Base-by-base conservation (phyloP, 352 stramenopile species). In the Phytopythium vexans region DNA sequence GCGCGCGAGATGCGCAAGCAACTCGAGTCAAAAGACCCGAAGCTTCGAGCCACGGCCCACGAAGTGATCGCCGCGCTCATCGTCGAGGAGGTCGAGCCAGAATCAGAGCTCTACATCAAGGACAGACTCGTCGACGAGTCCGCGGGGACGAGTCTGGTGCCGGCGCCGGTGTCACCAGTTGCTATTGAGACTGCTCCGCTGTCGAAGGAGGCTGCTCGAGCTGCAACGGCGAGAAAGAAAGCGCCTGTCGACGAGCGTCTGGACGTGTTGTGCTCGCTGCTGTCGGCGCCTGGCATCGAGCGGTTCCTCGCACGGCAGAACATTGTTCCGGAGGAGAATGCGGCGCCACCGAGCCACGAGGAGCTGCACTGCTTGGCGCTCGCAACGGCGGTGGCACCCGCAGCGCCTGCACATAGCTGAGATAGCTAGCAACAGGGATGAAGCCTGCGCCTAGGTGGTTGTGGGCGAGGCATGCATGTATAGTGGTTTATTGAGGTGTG, bases 201-300 rank as follows among this genome's bases (percentile, higher is more conserved):
- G 44, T 45, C 33, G 11, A 50, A 21, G 37, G 34, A 45, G 41
- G 41, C 48, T 45, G 37, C 15, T 39, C 21, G 21, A 27, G 21
- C 21, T 27, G 21, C 21, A 2, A 27, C 21, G 21, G 21, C 21
- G 21, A 27, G 21, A 27, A 27, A 55, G 21, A 42, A 56, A 21
- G 64, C 49, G 35, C 60, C 70, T 40, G 65, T 56, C 35, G 67
- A 82, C 41, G 61, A 73, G 43, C 70, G 82, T 14, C 62, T 94
- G 27, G 78, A 94, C 55, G 83, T 89, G 44, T 56, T 94, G 45
- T 94, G 83, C 64, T 94, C 83, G 46, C 57, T 94, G 16, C 60
- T 94, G 56, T 94, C 83, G n/a, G 86, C 80, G 1, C 64, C 77
- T 6, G 83, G 77, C 11, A 55, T 94, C 39, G 70, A 80, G n/a